Evolutionary conservation across 164 flowering plant species (phyloP).

Genomic region (Vitis rotundifolia): DNA sequence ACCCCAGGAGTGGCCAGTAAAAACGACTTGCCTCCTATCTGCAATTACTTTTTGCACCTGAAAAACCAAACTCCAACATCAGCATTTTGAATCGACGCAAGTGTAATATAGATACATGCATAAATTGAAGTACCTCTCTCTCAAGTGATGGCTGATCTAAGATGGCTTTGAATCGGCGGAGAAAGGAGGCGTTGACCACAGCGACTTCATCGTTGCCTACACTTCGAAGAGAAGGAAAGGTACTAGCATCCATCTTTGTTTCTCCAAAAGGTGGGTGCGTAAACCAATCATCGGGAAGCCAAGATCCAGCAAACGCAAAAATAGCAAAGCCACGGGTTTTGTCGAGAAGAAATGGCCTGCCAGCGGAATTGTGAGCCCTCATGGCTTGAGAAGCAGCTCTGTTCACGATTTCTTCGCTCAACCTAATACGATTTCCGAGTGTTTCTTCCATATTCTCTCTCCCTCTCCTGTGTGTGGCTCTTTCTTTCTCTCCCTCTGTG

Average conservation of each 20-base stretch:
- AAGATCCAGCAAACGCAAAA: constrained; percentile 54
- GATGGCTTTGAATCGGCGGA: constrained; percentile 34
- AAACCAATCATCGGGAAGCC: constrained; percentile 50
- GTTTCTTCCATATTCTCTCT: no score
- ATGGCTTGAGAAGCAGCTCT: no score
- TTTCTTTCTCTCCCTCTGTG: no score
- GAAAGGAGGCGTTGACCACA: constrained; percentile 50
- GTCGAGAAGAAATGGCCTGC: constrained; percentile 18
- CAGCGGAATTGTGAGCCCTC: no score
- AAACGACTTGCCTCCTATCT: constrained; percentile 49
- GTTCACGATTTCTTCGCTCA: no score
- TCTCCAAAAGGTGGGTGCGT: constrained; percentile 39
- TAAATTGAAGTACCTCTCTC: constrained; percentile 37
- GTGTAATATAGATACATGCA: no score
- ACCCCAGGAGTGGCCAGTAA: constrained; percentile 84
- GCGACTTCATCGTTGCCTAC: constrained; percentile 50
- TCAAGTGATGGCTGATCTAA: constrained; percentile 22
- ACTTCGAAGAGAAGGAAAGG: constrained; percentile 49
- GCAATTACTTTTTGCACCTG: constrained; percentile 56
- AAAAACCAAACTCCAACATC: constrained; percentile 4
- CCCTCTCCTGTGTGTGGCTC: no score
- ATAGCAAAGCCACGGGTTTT: constrained; percentile 21
- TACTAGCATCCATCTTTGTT: constrained; percentile 24
- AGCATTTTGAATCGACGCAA: neutral
- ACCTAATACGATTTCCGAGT: no score